Evolutionary conservation across 2,329 filamentous ascomycete genomes (phyloP).

Genomic region (Alternaria dauci): DNA sequence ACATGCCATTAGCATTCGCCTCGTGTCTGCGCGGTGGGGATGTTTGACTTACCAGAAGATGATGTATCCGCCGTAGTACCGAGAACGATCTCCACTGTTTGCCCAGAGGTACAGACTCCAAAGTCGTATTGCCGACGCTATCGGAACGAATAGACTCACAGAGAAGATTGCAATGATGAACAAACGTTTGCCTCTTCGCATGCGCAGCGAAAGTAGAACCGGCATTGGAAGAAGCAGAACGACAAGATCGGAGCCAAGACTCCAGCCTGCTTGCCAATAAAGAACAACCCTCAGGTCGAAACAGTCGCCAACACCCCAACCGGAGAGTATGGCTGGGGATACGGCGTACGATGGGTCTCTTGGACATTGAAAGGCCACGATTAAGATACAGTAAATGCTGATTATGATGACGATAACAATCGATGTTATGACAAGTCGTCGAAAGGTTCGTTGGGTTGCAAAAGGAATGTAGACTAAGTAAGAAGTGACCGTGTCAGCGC

Average conservation of each 20-base stretch:
- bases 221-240: conserved; percentile 38
- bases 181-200: conserved; percentile 32
- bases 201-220: conserved; percentile 32
- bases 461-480: conserved; percentile 32
- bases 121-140: conserved; percentile 31
- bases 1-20: background rate
- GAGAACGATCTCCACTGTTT: conserved; percentile 7
- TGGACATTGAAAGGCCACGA: conserved; percentile 36
- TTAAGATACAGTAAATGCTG: conserved; percentile 24
- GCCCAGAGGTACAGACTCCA: conserved; percentile 32
- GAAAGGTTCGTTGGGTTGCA: conserved; percentile 33
- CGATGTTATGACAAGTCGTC: conserved; percentile 25
- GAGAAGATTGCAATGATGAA: conserved; percentile 35
- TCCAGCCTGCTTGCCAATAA: conserved; percentile 32
- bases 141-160: conserved; percentile 30
- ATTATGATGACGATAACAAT: conserved; percentile 23
- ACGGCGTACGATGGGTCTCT: conserved; percentile 23
- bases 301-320: conserved; percentile 19
- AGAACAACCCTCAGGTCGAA: conserved; percentile 27
- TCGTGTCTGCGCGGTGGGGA: background rate
- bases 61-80: conserved; percentile 37
- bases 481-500: background rate
- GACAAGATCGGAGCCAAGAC: conserved; percentile 34
- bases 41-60: conserved; percentile 25
- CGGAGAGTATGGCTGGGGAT: conserved; percentile 21